These are phyloP conservation scores for Macadamia tetraphylla DNA, from an alignment of 164 flowering plant species.

Conservation along the genomic window DNA sequence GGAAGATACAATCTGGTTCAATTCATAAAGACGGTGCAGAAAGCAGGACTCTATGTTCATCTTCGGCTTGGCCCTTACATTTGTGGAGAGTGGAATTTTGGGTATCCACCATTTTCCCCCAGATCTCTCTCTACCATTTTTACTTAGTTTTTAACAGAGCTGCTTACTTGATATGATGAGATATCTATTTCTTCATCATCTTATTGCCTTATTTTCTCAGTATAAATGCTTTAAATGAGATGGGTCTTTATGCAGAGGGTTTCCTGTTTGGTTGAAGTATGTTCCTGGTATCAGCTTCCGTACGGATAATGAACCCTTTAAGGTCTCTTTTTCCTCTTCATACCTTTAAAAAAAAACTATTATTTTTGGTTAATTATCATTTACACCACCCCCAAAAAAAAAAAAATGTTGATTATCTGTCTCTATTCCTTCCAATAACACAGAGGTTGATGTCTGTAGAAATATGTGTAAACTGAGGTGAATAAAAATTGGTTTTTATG, in stretches of 20 bases:
- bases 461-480: no score
- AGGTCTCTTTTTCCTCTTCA: conserved; percentile 35
- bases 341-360: no score
- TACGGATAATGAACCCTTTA: conserved; percentile 88
- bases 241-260: conserved; percentile 43
- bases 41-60: conserved; percentile 79
- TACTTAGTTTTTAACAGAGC: not conserved
- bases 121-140: not conserved
- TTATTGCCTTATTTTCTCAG: no score
- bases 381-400: no score
- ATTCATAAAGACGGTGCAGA: conserved; percentile 66
- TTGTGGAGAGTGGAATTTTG: conserved; percentile 92
- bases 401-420: not conserved
- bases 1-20: conserved; percentile 81
- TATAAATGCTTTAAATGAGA: not conserved
- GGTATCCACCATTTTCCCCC: conserved; percentile 29
- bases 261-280: conserved; percentile 87
- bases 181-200: no score
- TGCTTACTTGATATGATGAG: not conserved
- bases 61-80: conserved; percentile 89
- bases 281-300: conserved; percentile 94
- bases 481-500: not conserved
- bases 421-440: not conserved
- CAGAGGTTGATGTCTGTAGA: no score
- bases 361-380: no score